phyloP scores from a whole-genome alignment of 805 yeast species.

The Diddensiella caesifluorescens region DNA sequence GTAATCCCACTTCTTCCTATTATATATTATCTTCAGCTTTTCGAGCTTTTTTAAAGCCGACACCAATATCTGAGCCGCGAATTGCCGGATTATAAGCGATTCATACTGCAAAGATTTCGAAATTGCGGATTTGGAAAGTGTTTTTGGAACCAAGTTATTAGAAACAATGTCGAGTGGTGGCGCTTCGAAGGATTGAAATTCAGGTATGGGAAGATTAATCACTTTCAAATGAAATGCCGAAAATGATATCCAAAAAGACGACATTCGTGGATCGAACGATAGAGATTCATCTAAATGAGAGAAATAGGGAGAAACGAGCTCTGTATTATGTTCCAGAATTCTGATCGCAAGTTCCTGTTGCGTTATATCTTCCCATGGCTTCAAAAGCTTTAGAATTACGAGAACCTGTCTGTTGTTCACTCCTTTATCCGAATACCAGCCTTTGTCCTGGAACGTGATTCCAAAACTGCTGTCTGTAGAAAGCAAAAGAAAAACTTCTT shows the following conservation, averaged over 20 bases:
- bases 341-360: constrained; percentile 53
- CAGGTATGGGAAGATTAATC: constrained; percentile 53
- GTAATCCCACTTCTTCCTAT: constrained; percentile 39
- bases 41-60: constrained; percentile 52
- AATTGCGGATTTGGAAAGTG: constrained; percentile 53
- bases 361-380: constrained; percentile 72
- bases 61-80: constrained; percentile 55
- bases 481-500: constrained; percentile 44
- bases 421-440: constrained; percentile 25
- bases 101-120: constrained; percentile 53
- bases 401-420: constrained; percentile 65
- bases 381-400: constrained; percentile 55
- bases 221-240: constrained; percentile 56
- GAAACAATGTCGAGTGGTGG: constrained; percentile 39
- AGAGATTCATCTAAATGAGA: constrained; percentile 18
- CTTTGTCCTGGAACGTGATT: constrained; percentile 28
- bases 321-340: constrained; percentile 54
- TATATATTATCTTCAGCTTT: constrained; percentile 35
- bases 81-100: constrained; percentile 50
- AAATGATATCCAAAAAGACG: constrained; percentile 80
- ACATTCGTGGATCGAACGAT: constrained; percentile 68
- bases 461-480: constrained; percentile 41
- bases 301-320: constrained; percentile 64
- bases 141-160: constrained; percentile 60
- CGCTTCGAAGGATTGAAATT: constrained; percentile 15